A percentile compares a stretch with the other conserved stretches of the same genome.
These are phyloP conservation scores for Podaxis rugospora DNA, from an alignment of 768 basidiomycete species.

Conservation along the genomic window DNA sequence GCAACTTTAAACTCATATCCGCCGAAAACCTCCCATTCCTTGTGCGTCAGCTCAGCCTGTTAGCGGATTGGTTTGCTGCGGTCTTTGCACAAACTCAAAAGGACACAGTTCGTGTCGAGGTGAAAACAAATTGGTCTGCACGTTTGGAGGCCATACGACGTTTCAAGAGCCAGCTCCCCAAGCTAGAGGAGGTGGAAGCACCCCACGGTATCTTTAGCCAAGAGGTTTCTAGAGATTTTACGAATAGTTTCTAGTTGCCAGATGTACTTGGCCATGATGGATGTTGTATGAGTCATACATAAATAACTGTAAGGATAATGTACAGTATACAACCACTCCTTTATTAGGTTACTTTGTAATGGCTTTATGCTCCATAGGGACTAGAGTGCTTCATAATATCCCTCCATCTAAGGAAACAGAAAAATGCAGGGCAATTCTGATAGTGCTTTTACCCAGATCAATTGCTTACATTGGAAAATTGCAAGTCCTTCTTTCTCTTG, in stretches of 20 bases:
- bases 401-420: no score
- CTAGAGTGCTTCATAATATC: no score
- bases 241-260: constrained; percentile 38
- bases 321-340: no score
- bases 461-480: no score
- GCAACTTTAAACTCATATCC: constrained; percentile 92
- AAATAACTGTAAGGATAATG: no score
- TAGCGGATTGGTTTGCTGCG: constrained; percentile 88
- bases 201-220: constrained; percentile 46
- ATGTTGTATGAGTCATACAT: background rate
- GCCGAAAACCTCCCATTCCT: constrained; percentile 83
- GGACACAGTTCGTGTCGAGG: constrained; percentile 69
- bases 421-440: no score
- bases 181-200: constrained; percentile 16
- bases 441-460: no score
- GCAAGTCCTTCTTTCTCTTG: no score
- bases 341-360: no score
- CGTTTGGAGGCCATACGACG: constrained; percentile 77
- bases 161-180: constrained; percentile 44
- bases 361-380: no score
- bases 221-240: constrained; percentile 55
- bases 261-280: background rate
- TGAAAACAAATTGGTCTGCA: constrained; percentile 86
- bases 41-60: constrained; percentile 81
- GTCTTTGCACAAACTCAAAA: constrained; percentile 72